These are phyloP conservation scores for Collybiopsis luxurians DNA, from an alignment of 768 basidiomycete genomes.

Conservation along the genomic window DNA sequence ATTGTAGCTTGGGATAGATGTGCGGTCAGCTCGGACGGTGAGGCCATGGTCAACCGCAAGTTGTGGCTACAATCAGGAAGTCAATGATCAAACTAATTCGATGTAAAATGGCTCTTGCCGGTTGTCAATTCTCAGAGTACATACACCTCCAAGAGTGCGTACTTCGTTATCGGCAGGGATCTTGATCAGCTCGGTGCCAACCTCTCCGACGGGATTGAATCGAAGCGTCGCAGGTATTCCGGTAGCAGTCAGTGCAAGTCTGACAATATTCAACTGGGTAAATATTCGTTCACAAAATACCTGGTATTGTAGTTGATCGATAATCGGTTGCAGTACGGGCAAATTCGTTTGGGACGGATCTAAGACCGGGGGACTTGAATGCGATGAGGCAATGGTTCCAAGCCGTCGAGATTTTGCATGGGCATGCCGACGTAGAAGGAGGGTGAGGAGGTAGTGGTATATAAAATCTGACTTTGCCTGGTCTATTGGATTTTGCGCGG, in stretches of 20 bases:
- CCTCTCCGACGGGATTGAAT: constrained; percentile 66
- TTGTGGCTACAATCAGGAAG: constrained; percentile 49
- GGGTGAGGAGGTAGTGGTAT: constrained; percentile 58
- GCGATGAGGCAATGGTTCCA: constrained; percentile 19
- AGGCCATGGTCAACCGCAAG: constrained; percentile 69
- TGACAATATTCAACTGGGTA: constrained; percentile 52
- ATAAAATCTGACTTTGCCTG: constrained; percentile 62
- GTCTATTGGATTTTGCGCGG: constrained; percentile 16
- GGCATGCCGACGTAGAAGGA: constrained; percentile 62
- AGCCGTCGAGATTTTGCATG: constrained; percentile 41
- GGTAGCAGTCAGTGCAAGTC: constrained; percentile 43
- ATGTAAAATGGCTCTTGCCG: constrained; percentile 36
- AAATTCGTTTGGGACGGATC: constrained; percentile 32
- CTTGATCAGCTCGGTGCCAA: constrained; percentile 55
- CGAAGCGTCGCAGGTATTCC: constrained; percentile 57
- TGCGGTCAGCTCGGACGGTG: constrained; percentile 75
- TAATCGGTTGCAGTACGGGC: constrained; percentile 63
- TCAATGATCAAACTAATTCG: background rate
- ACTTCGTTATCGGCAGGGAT: constrained; percentile 38
- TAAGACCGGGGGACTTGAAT: constrained; percentile 4
- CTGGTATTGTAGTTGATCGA: constrained; percentile 78
- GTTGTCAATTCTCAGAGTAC: constrained; percentile 66
- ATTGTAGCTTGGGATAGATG: constrained; percentile 81
- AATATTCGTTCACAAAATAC: constrained; percentile 67
- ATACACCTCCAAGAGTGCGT: constrained; percentile 64